phyloP scores from a whole-genome alignment of 169 alveolate species.

The Perkinsus chesapeaki region DNA sequence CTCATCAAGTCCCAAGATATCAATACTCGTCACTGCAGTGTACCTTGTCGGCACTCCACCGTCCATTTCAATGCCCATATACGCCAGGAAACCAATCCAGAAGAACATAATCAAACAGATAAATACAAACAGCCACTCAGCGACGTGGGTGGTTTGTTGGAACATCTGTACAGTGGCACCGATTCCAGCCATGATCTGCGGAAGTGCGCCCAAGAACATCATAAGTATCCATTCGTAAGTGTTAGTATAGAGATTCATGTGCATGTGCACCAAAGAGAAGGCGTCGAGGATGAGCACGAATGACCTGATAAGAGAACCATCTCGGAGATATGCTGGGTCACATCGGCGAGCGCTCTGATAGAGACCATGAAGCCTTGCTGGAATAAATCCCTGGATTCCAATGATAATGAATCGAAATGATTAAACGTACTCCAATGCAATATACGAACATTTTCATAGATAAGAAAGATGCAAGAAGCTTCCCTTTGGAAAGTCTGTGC shows the following conservation, averaged over 20 bases:
- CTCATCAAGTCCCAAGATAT: background rate
- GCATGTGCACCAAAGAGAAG: background rate
- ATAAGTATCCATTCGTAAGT: background rate
- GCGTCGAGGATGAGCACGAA: background rate
- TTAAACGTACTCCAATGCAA: no score
- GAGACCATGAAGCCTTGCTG: no score
- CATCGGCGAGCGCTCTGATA: background rate
- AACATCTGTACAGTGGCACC: background rate
- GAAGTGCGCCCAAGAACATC: background rate
- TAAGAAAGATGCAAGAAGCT: no score
- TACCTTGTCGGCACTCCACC: background rate
- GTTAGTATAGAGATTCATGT: background rate
- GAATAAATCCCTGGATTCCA: no score
- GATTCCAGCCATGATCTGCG: background rate
- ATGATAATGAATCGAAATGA: no score
- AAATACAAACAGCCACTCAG: background rate
- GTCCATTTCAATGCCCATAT: background rate
- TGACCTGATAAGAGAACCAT: background rate
- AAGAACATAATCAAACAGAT: background rate
- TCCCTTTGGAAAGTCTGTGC: no score
- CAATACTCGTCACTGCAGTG: background rate
- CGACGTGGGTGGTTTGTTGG: background rate
- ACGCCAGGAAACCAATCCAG: background rate
- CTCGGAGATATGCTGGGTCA: background rate
- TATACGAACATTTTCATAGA: no score